Evolutionary conservation across 1,139 yeast genomes (phyloP).

Genomic region (Kodamaea derodonti): DNA sequence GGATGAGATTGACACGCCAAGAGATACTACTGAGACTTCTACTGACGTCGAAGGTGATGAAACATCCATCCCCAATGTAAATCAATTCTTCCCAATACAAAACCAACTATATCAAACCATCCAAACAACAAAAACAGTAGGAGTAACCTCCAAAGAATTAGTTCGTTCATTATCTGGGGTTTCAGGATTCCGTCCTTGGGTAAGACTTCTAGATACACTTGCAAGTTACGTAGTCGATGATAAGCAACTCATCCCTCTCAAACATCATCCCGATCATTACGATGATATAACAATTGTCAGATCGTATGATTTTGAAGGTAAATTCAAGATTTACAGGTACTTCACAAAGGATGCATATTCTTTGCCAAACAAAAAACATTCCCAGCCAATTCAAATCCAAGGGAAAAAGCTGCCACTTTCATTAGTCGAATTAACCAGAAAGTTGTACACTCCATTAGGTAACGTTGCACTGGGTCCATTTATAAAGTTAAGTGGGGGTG

Average conservation of each 20-base stretch:
- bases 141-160: constrained; percentile 57
- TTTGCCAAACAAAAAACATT: constrained; percentile 7
- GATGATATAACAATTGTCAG: constrained; percentile 42
- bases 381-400: constrained; percentile 4
- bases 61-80: constrained; percentile 31
- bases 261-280: constrained; percentile 21
- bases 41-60: constrained; percentile 1
- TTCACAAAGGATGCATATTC: constrained; percentile 33
- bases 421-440: constrained; percentile 20
- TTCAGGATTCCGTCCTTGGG: constrained; percentile 46
- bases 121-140: constrained; percentile 32
- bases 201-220: constrained; percentile 47
- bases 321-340: constrained; percentile 68
- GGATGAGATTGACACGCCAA: not conserved
- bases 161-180: constrained; percentile 50
- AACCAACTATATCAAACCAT: constrained; percentile 57
- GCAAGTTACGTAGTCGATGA: constrained; percentile 31
- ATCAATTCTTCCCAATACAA: constrained; percentile 57
- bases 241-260: constrained; percentile 19
- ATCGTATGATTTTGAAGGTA: constrained; percentile 70
- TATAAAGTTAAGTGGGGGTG: constrained; percentile 6
- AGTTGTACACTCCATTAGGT: constrained; percentile 19
- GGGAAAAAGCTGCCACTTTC: constrained; percentile 6
- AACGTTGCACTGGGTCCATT: constrained; percentile 23
- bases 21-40: not conserved